A percentile compares a stretch with the other conserved stretches of the same genome.
Evolutionary conservation across 306 rosid genomes (phyloP).

Genomic region (Lathyrus oleraceus): DNA sequence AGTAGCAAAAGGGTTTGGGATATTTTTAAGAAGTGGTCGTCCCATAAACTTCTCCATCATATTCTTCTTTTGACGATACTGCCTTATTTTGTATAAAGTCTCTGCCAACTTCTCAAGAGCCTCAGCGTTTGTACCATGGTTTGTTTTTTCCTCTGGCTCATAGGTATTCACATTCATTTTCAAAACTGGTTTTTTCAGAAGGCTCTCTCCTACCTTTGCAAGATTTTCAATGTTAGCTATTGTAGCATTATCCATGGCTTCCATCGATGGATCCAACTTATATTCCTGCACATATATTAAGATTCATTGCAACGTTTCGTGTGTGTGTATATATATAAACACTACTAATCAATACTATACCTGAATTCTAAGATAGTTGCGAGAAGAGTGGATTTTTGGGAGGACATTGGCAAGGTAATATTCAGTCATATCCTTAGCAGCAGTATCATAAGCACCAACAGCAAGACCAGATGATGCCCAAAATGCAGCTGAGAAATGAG

Average conservation of each 20-base stretch:
- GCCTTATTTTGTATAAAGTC: too few relatives aligned
- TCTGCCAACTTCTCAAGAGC: conserved; percentile 37
- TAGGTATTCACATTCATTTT: too few relatives aligned
- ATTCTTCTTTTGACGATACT: too few relatives aligned
- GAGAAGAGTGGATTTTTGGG: neutral
- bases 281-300: conserved; percentile 51
- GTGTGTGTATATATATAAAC: too few relatives aligned
- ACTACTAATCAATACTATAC: too few relatives aligned
- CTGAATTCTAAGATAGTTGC: neutral
- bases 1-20: too few relatives aligned
- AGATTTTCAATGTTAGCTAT: too few relatives aligned
- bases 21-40: too few relatives aligned
- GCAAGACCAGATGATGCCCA: neutral
- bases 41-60: too few relatives aligned
- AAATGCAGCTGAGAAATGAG: neutral
- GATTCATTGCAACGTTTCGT: too few relatives aligned
- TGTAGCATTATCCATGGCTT: conserved; percentile 36
- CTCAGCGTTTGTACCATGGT: conserved; percentile 44
- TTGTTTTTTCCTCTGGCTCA: neutral
- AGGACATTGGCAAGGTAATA: neutral
- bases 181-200: too few relatives aligned
- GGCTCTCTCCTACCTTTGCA: too few relatives aligned
- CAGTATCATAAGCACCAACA: neutral
- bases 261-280: conserved; percentile 34
- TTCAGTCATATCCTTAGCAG: neutral